Percentiles rank a stretch among this genome's conserved stretches.
These are phyloP conservation scores for Saururus chinensis DNA, from an alignment of 164 flowering plant species.

Conservation along the genomic window DNA sequence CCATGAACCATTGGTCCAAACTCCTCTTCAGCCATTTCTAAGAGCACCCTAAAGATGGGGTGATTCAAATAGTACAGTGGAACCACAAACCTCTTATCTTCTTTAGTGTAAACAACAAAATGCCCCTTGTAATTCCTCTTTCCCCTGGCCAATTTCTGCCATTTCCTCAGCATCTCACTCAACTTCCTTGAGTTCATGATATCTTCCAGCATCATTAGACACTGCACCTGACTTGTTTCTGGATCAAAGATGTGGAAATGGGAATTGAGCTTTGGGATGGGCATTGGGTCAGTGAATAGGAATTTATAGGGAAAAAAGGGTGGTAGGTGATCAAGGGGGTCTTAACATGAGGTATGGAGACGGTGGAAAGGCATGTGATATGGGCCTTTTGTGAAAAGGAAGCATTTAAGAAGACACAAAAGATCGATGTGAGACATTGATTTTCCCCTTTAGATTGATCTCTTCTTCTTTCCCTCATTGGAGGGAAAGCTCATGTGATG, in stretches of 20 bases:
- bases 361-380: constrained; percentile 12
- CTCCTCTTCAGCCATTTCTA: constrained; percentile 47
- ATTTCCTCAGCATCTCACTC: constrained; percentile 23
- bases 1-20: constrained; percentile 25
- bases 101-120: constrained; percentile 34
- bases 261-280: constrained; percentile 3
- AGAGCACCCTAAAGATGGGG: constrained; percentile 31
- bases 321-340: constrained; percentile 3
- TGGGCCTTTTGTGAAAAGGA: constrained; percentile 1
- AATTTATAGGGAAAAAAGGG: constrained; percentile 2
- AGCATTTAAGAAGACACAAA: background rate
- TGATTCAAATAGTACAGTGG: constrained; percentile 29
- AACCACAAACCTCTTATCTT: constrained; percentile 33
- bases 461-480: background rate
- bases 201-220: background rate
- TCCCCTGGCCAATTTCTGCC: constrained; percentile 6
- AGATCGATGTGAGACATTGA: constrained; percentile 5
- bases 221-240: no score
- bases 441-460: background rate
- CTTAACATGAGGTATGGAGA: constrained; percentile 16
- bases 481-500: background rate
- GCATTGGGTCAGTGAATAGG: background rate
- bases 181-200: constrained; percentile 20
- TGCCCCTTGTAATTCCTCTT: constrained; percentile 25
- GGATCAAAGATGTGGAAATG: background rate